These are phyloP conservation scores for Ascochyta viciae-villosae DNA, from an alignment of 2,329 filamentous ascomycete genomes.

Conservation along the genomic window DNA sequence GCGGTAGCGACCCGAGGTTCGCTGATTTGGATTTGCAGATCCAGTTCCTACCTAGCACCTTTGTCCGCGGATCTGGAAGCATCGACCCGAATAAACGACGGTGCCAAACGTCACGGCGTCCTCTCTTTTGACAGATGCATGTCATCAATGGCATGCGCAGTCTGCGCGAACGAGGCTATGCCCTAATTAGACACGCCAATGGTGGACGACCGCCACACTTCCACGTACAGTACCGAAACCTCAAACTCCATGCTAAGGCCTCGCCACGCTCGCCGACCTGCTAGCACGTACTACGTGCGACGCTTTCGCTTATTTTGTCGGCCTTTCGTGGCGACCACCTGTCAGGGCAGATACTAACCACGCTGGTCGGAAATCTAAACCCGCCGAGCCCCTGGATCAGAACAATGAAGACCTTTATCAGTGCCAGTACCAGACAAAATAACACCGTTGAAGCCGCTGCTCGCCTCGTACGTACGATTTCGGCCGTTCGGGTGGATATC, in stretches of 20 bases:
- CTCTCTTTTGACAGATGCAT: slow-evolving; percentile 10
- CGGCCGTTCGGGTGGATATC: slow-evolving; percentile 1
- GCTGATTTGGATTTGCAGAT: slow-evolving; percentile 14
- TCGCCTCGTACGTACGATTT: slow-evolving; percentile 1
- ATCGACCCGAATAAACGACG: not conserved
- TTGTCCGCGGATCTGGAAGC: slow-evolving; percentile 3
- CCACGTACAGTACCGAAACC: not conserved
- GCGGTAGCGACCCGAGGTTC: slow-evolving; percentile 10
- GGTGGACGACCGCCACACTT: not conserved
- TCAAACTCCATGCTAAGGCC: not conserved
- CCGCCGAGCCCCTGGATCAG: slow-evolving; percentile 2
- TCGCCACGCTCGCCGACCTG: not conserved
- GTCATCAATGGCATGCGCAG: slow-evolving; percentile 5
- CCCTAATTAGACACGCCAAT: not conserved
- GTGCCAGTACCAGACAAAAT: not conserved
- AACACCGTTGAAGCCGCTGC: not conserved
- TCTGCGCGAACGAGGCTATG: not conserved
- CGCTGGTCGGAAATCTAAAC: not conserved
- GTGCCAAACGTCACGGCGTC: not conserved
- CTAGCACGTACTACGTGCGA: not conserved
- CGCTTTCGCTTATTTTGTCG: slow-evolving; percentile 6
- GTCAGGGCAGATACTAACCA: slow-evolving; percentile 2
- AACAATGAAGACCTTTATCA: not conserved
- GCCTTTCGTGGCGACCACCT: not conserved
- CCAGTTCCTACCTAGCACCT: slow-evolving; percentile 8